These are phyloP conservation scores for Sambucus nigra DNA, from an alignment of 129 eudicot species.

Conservation along the genomic window DNA sequence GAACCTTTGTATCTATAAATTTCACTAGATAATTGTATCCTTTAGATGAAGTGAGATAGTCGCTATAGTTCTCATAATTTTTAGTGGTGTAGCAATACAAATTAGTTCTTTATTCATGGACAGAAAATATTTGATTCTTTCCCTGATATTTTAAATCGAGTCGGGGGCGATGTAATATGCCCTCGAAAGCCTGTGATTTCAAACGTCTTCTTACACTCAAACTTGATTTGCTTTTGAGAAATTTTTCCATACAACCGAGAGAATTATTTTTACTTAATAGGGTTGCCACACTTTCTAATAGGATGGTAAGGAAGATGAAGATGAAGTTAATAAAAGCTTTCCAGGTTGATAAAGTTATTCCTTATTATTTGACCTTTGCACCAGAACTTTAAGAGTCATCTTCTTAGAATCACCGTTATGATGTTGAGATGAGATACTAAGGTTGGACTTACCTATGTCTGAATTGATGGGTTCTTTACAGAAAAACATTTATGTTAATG, in stretches of 20 bases:
- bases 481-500: constrained; percentile 10
- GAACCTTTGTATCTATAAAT: not conserved
- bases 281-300: constrained; percentile 9
- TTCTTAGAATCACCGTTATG: not conserved
- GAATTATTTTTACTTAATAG: not conserved
- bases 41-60: not conserved
- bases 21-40: too few species aligned
- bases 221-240: constrained; percentile 12
- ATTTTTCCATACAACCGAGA: constrained; percentile 5
- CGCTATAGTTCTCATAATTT: not conserved
- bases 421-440: not conserved
- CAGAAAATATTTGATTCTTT: not conserved
- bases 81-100: not conserved
- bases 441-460: not conserved
- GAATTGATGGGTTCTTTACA: not conserved
- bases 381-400: constrained; percentile 9
- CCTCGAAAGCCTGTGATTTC: not conserved
- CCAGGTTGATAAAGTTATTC: constrained; percentile 17
- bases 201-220: not conserved
- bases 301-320: constrained; percentile 18
- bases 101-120: not conserved
- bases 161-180: not conserved
- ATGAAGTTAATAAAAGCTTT: constrained; percentile 33
- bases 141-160: not conserved
- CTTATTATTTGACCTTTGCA: constrained; percentile 22